Percentiles rank a stretch among this genome's conserved stretches.
Conservation (phyloP, 805 yeast genomes). For the Ogataea methylovora region DNA sequence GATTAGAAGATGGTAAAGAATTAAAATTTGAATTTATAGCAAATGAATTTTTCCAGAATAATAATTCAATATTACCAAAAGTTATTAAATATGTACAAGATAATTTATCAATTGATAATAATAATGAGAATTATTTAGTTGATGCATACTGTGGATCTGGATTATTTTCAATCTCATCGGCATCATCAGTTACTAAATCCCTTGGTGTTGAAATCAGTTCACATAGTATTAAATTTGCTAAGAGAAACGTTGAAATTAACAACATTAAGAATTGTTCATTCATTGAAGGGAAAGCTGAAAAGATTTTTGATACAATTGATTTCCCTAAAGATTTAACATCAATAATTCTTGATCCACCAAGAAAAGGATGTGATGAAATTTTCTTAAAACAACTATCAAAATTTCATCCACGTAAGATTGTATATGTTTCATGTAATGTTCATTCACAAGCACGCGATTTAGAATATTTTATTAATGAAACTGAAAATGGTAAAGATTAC, state of each 20-base stretch:
- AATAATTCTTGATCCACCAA: conserved; percentile 92
- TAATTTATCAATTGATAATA: conserved; percentile 42
- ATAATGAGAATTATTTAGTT: conserved; percentile 53
- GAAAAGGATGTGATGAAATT: conserved; percentile 91
- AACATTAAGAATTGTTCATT: conserved; percentile 72
- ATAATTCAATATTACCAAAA: conserved; percentile 79
- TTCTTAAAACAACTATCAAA: conserved; percentile 80
- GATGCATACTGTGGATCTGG: conserved; percentile 98
- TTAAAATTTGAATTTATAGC: conserved; percentile 82
- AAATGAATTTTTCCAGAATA: conserved; percentile 94
- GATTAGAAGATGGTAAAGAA: conserved; percentile 50
- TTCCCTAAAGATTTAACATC: conserved; percentile 74
- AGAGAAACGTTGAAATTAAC: conserved; percentile 69
- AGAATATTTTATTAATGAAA: conserved; percentile 67
- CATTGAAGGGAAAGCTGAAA: conserved; percentile 88
- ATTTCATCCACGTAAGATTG: conserved; percentile 77
- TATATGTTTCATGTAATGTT: conserved; percentile 95
- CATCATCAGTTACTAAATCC: conserved; percentile 71
- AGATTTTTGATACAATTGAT: conserved; percentile 71
- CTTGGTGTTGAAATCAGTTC: conserved; percentile 93
- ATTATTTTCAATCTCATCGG: conserved; percentile 79
- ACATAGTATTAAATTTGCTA: conserved; percentile 85
- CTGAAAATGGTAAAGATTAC: conserved; percentile 57
- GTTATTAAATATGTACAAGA: conserved; percentile 78
- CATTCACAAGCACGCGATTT: conserved; percentile 96